phyloP scores from a whole-genome alignment of 176 grass and related monocot species.

The Eleusine coracana region DNA sequence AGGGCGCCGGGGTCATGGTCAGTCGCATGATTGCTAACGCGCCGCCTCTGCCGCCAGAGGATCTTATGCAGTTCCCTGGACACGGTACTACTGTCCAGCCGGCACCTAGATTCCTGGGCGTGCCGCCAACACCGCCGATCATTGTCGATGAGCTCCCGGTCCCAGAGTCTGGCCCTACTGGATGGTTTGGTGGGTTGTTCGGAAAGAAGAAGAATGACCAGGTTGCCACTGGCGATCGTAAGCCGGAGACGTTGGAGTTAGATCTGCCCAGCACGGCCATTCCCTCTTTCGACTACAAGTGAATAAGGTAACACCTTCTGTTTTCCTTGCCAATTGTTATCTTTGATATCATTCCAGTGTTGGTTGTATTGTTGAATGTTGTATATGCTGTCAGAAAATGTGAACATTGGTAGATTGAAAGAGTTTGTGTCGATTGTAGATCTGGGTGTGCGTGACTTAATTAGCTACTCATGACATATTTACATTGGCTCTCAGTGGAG shows the following conservation, averaged over 20 bases:
- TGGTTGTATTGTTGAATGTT: not conserved
- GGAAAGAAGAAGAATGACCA: slow-evolving; percentile 39
- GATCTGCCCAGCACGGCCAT: slow-evolving; percentile 17
- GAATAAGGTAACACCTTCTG: not conserved
- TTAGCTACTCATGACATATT: no score
- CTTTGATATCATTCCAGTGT: not conserved
- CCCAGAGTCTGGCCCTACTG: not conserved
- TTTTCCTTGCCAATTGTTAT: not conserved
- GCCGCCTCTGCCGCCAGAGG: not conserved
- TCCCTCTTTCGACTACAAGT: slow-evolving; percentile 40
- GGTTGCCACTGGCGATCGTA: not conserved
- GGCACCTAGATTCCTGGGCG: not conserved
- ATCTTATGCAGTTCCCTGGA: not conserved
- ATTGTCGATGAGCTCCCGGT: slow-evolving; percentile 20
- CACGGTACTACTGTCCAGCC: slow-evolving; percentile 2
- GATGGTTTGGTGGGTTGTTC: slow-evolving; percentile 16
- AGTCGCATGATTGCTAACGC: not conserved
- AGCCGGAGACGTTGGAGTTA: slow-evolving; percentile 30
- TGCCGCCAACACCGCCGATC: not conserved
- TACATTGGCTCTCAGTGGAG: not conserved
- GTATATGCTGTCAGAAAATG: not conserved
- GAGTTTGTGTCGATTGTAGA: not conserved
- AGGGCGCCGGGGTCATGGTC: slow-evolving; percentile 54
- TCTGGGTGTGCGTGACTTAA: not conserved
- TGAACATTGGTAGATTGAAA: not conserved